phyloP scores from a whole-genome alignment of 1,139 yeast genomes.

The Hemisphaericaspora lyxosophila region DNA sequence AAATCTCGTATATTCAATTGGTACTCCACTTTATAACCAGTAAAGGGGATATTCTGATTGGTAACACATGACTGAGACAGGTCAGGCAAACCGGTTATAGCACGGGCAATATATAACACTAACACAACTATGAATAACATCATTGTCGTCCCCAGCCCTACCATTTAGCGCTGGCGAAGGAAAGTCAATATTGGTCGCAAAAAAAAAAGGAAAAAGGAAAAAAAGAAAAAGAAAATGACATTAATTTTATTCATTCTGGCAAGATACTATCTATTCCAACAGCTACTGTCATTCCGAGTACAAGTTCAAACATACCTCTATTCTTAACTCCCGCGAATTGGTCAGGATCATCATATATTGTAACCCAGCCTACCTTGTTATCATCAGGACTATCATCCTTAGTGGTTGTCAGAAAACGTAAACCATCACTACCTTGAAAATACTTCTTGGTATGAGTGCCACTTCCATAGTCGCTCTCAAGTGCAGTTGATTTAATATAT shows the following conservation, averaged over 20 bases:
- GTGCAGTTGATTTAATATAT: conserved; percentile 6
- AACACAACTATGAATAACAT: conserved; percentile 1
- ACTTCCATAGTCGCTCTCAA: conserved; percentile 27
- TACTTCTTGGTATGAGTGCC: conserved; percentile 36
- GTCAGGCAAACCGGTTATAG: conserved; percentile 11
- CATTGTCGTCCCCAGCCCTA: too few relatives aligned
- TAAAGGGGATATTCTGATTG: conserved; percentile 22
- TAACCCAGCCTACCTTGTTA: conserved; percentile 62
- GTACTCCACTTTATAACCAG: conserved; percentile 35
- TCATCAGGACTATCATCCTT: conserved; percentile 62
- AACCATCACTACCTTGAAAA: conserved; percentile 57
- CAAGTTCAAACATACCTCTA: conserved; percentile 55
- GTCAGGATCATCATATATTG: conserved; percentile 50
- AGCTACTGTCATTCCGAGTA: conserved; percentile 54
- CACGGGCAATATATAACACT: neutral
- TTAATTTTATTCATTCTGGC: neutral
- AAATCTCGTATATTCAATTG: conserved; percentile 20
- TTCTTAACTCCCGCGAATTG: conserved; percentile 21
- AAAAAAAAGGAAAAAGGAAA: neutral
- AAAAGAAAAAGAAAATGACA: neutral
- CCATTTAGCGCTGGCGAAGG: too few relatives aligned
- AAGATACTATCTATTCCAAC: conserved; percentile 44
- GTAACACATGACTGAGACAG: conserved; percentile 16
- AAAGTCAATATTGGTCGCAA: too few relatives aligned
- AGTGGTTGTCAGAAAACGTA: conserved; percentile 43